Base-by-base conservation (phyloP, 2,329 filamentous ascomycete genomes). In the Talaromyces marneffei region DNA sequence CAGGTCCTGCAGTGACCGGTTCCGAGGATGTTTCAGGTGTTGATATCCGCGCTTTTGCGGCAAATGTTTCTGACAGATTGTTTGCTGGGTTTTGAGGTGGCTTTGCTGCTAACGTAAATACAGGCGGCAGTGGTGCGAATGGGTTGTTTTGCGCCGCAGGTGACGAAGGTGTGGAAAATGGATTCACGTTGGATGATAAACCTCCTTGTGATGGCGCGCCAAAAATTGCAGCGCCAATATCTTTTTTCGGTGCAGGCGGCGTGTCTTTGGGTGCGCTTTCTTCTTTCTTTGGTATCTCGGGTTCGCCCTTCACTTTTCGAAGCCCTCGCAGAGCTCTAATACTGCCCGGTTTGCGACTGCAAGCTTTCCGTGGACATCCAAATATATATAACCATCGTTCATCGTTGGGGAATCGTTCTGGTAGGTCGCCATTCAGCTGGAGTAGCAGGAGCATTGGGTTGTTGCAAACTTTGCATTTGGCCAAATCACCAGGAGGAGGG, bases 321-420 rank as follows among this genome's bases (percentile, higher is more conserved):
- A 90, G 81, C 3, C 87, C 89, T 62, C 93, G 82, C 42, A 96
- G 71, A 0, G 83, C 89, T 29, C 92, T 84, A 61, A 97, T 83
- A 72, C 89, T 93, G 1, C 94, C 94, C 20, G 87, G 83, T 69
- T 91, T 93, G 65, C 92, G 83, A 69, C 90, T 85, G 72, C 94
- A 99, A 10, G 85, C 80, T 73, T 90, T 90, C 66, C 85, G 83
- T 62, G 86, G 84, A 75, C 94, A 99, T 18, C 85, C 85, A 74
- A 96, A 92, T 12, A 99, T 81, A 71, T 97, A 97, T 18, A 99
- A 74, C 64, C 93, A 85, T 67, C 94, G 83, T 70, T 97, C 91
- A 75, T 97, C 91, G 60, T 87, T 86, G 1, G 92, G 89, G 70
- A 96, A 97, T 54, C 86, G 83, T 60, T 93, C 89, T 14, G 92